Base-by-base conservation (phyloP, 768 basidiomycete genomes). In the Boletus eberwhitei region DNA sequence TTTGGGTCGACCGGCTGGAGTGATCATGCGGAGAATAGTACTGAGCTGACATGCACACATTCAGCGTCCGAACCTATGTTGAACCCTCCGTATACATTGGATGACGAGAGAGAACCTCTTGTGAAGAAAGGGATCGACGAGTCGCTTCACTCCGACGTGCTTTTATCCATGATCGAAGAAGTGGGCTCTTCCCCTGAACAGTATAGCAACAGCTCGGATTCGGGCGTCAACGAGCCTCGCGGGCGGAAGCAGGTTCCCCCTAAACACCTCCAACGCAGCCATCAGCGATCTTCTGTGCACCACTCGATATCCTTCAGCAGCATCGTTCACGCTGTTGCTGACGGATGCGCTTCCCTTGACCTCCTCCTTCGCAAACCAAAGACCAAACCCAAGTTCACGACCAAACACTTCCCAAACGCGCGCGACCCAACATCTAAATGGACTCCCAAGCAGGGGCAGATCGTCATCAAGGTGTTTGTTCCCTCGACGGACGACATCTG, bases 401-500 rank as follows among this genome's bases (percentile, higher is more conserved):
- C 9, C 35, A 35, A 50, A 32, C 39, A 11, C 22, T 45, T 19
- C 16, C 17, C 24, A 16, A 53, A 53, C 17, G 17, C 24, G 19
- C 39, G 46, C 29, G 50, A 58, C 16, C 24, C 46, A 29, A 52
- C 22, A 13, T 44, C 50, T 5, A 63, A 59, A 46, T 75, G 74
- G 74, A 64, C 64, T 21, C 65, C 75, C 31, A 60, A 61, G 31
- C 58, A 69, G 26, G 73, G 71, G 5, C 62, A 59, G 58, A 76
- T 76, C 47, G 37, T 73, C 51, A 60, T 76, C 64, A 76, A 76
- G 59, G 72, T 76, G 13, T 69, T 71, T 41, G 73, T 75, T 9
- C 73, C 73, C 35, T 63, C 66, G 36, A 74, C 69, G 35, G 70
- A 75, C 54, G 75, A 76, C 54, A 66, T 74, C 50, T 76, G 75